Conservation (phyloP, 2,329 filamentous ascomycete species). For the Aspergillus sp. region DNA sequence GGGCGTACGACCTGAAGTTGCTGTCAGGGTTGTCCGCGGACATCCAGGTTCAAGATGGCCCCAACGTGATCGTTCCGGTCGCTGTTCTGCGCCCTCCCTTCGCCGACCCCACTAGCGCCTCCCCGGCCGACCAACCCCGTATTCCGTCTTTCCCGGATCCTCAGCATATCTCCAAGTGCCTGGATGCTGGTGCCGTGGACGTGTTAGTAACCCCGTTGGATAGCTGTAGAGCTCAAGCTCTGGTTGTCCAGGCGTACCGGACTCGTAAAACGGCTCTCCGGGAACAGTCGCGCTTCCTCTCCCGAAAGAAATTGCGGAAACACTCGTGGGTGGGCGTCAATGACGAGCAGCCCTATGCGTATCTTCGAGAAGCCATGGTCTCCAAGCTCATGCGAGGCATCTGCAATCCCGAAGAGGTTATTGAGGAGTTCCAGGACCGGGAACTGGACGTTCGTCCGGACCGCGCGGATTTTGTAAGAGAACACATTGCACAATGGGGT, state of each 20-base stretch:
- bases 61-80: constrained; percentile 53
- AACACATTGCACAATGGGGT: constrained; percentile 74
- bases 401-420: constrained; percentile 67
- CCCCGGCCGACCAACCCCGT: constrained; percentile 22
- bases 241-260: constrained; percentile 82
- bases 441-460: constrained; percentile 69
- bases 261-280: constrained; percentile 73
- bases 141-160: constrained; percentile 49
- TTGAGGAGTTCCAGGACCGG: constrained; percentile 61
- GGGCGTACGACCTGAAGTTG: constrained; percentile 52
- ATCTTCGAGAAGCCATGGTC: constrained; percentile 90
- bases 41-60: constrained; percentile 52
- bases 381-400: constrained; percentile 87
- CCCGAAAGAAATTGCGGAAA: constrained; percentile 74
- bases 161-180: constrained; percentile 66
- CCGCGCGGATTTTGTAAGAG: constrained; percentile 66
- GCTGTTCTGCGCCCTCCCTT: constrained; percentile 45
- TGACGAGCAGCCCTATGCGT: constrained; percentile 83
- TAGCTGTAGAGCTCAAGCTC: constrained; percentile 69
- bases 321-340: constrained; percentile 89
- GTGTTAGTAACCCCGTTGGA: constrained; percentile 80
- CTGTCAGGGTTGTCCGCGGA: constrained; percentile 52
- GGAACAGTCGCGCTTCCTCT: constrained; percentile 71
- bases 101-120: constrained; percentile 18
- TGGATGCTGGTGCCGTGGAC: constrained; percentile 85